Evolutionary conservation across 2,329 filamentous ascomycete genomes (phyloP).

Genomic region (Pestalotiopsis sp.): DNA sequence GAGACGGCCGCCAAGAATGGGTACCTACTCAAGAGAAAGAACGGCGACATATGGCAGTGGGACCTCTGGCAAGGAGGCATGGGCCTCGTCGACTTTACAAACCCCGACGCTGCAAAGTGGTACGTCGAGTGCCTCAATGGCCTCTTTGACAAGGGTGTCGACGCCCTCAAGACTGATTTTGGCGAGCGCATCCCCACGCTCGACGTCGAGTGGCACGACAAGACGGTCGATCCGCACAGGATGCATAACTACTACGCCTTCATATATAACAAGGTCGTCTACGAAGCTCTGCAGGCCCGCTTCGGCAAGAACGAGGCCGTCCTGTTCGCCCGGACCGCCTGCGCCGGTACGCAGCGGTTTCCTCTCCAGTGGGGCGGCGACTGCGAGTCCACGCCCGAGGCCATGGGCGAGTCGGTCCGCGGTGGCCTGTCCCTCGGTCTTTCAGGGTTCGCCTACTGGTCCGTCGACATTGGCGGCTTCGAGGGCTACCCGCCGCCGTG

Average conservation of each 20-base stretch:
- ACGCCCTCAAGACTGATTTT: constrained; percentile 77
- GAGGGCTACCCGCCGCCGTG: constrained; percentile 68
- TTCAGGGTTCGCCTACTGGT: constrained; percentile 70
- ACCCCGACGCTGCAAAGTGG: constrained; percentile 69
- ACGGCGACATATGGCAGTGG: constrained; percentile 76
- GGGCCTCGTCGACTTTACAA: constrained; percentile 75
- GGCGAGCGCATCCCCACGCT: constrained; percentile 71
- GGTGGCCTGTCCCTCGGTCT: constrained; percentile 67
- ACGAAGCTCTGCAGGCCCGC: constrained; percentile 63
- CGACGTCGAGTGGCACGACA: constrained; percentile 67
- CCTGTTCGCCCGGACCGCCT: constrained; percentile 67
- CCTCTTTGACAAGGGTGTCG: constrained; percentile 70
- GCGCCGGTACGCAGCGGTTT: constrained; percentile 70
- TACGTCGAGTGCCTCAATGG: constrained; percentile 62
- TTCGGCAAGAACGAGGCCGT: constrained; percentile 59
- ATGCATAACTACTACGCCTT: constrained; percentile 84
- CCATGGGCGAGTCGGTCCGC: constrained; percentile 71
- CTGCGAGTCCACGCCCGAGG: constrained; percentile 74
- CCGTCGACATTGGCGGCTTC: constrained; percentile 72
- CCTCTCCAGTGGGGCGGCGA: constrained; percentile 76
- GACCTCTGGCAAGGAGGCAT: constrained; percentile 79
- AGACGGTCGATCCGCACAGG: constrained; percentile 57
- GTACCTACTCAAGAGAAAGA: constrained; percentile 69
- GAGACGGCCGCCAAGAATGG: constrained; percentile 65
- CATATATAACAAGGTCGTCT: constrained; percentile 71